Base-by-base conservation (phyloP, 331 rosid species). In the Rosa hybrid region DNA sequence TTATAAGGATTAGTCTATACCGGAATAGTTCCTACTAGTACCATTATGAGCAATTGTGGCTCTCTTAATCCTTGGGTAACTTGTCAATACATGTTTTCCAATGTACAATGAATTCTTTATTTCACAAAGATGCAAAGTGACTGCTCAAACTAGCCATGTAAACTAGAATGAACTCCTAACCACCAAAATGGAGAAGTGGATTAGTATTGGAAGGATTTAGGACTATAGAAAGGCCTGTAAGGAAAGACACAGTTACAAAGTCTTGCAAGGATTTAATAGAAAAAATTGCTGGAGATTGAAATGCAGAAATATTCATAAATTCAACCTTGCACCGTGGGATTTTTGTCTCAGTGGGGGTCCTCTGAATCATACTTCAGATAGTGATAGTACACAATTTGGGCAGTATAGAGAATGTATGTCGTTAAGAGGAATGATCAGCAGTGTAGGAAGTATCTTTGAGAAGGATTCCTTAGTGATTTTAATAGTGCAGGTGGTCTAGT, bases 111-210 rank as follows among this genome's bases (percentile, higher is more conserved):
- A 71, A 71, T 13, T 64, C 20, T 5, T 27, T 64, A 48, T 71
- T 25, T 8, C 18, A 25, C 30, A 50, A 70, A 70, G 3, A 71
- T 71, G 34, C 16, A 69, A 34, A 41, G 18, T 73, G 54, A 42
- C 17, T 75, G 8, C 42, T 8, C 79, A 59, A 59, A 59, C 59
- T 75, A n/a, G 27, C 64, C 57, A 44, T 76, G 71, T 76, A 57
- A 25, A 75, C 57, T 76, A 60, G 79, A 76, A 23, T 76, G 79
- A 39, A 59, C 27, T 8, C 34, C 21, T 45, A 50, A 72, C 18
- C 46, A 50, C 63, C 62, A 72, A 72, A 7, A 25, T 72, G 39
- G 59, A 46, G 74, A 71, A 21, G 42, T 46, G 63, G 56, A 50
- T 49, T 27, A 72, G 10, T 27, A 27, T n/a, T 72, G 16, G 76